Evolutionary conservation across 345 rosid genomes (phyloP).

Genomic region (Corchorus olitorius): DNA sequence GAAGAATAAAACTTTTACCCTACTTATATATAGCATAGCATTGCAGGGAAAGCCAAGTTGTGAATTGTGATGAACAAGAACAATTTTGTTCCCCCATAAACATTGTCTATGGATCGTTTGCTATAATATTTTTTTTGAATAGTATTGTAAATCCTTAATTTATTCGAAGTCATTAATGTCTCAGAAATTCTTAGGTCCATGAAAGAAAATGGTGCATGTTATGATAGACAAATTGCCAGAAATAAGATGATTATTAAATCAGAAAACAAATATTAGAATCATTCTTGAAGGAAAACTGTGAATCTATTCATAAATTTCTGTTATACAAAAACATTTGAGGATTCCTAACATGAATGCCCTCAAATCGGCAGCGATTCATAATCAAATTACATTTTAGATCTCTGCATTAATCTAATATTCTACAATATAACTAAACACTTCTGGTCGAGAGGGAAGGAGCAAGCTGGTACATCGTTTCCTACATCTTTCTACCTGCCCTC

Average conservation of each 20-base stretch:
- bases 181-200: not conserved
- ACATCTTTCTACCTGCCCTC: not conserved
- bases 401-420: not conserved
- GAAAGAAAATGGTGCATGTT: too few species aligned
- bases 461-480: not conserved
- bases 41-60: constrained; percentile 2
- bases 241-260: not conserved
- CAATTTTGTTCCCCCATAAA: not conserved
- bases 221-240: too few species aligned
- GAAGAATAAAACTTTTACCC: constrained; percentile 5
- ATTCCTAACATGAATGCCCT: not conserved
- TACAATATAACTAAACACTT: not conserved
- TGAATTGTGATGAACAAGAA: too few species aligned
- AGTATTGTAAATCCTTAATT: not conserved
- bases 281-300: not conserved
- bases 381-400: constrained; percentile 7
- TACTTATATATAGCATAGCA: not conserved
- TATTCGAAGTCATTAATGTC: not conserved
- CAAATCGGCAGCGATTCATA: not conserved
- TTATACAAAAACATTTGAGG: not conserved
- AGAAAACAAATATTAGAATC: not conserved
- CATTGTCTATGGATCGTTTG: not conserved
- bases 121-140: not conserved
- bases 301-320: constrained; percentile 18
- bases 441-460: not conserved